Base-by-base conservation (phyloP, 2,329 filamentous ascomycete species). In the Cordyceps farinosa region DNA sequence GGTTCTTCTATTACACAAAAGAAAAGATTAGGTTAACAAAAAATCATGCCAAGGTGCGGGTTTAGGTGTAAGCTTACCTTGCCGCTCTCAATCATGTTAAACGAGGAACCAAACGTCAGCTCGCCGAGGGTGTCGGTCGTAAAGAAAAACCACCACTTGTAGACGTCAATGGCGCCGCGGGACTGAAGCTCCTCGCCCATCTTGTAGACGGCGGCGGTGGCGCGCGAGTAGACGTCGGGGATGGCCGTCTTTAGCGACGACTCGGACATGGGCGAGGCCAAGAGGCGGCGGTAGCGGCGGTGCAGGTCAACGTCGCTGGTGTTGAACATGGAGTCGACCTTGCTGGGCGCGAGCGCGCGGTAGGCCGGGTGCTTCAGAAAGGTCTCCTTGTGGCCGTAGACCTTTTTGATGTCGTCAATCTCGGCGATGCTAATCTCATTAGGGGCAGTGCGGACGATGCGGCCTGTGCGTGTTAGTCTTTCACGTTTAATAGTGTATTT, bases 91-190 rank as follows among this genome's bases (percentile, higher is more conserved):
- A 87, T 69, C 73, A 81, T 80, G 0, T 72, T 70, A 63, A 86
- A 85, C 0, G 81, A 81, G n/a, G 84, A 78, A 0, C 84, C 83
- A 69, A 87, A 86, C 1, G 74, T 78, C 6, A 87, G 69, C 57
- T 84, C 77, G 0, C 78, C 81, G 56, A 85, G 82, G 1, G 84
- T 71, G 67, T 87, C 84, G 0, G 82, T 83, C 0, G 82, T 72
- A 75, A 84, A 78, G 59, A 83, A 84, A 6, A 79, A 69, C 73
- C 76, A 82, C 83, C 83, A 86, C 62, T 84, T 84, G 63, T 77
- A 75, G 0, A 85, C 70, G 64, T 87, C 82, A 0, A 72, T 74
- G 0, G 65, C 71, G 0, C 78, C 75, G 0, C 69, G 69, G 0
- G 62, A 56, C 22, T 71, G 62, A 65, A 78, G 75, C 54, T 85